A percentile compares a stretch with the other conserved stretches of the same genome.
Evolutionary conservation across 192 early-diverging fungal genomes (phyloP).

Genomic region (Entrophospora sp.): DNA sequence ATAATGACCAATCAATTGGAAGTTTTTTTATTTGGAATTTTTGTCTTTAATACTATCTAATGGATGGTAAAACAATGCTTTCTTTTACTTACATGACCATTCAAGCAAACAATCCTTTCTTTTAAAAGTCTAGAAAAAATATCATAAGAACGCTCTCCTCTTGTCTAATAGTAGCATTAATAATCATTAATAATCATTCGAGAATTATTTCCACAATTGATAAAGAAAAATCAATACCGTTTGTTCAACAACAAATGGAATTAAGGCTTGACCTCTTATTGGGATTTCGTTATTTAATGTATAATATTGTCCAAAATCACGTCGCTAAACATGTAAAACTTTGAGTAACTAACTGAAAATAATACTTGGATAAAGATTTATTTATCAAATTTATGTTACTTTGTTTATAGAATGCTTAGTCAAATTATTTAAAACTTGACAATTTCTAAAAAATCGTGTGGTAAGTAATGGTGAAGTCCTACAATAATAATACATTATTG

Average conservation of each 20-base stretch:
- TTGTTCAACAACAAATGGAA: conserved; percentile 59
- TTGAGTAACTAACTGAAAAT: neutral
- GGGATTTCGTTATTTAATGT: neutral
- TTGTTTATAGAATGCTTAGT: too few relatives aligned
- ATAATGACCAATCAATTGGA: neutral
- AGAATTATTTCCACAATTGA: neutral
- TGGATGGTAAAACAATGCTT: neutral
- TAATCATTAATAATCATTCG: neutral
- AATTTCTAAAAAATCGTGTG: too few relatives aligned
- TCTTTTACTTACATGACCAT: conserved; percentile 55
- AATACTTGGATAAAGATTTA: too few relatives aligned
- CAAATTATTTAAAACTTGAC: too few relatives aligned
- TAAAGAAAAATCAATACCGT: conserved; percentile 34
- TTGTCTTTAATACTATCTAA: neutral
- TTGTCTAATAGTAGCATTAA: conserved; percentile 30
- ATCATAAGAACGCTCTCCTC: conserved; percentile 93
- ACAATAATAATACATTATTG: too few relatives aligned
- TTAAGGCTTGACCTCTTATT: conserved; percentile 31
- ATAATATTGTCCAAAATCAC: too few relatives aligned
- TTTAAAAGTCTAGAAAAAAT: conserved; percentile 95
- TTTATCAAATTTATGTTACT: too few relatives aligned
- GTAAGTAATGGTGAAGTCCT: too few relatives aligned
- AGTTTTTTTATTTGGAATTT: neutral
- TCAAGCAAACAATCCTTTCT: conserved; percentile 95
- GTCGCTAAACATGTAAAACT: too few relatives aligned